Percentiles rank a stretch among this genome's conserved stretches.
These are phyloP conservation scores for Backusella tuberculispora DNA, from an alignment of 192 early-diverging fungal species.

Conservation along the genomic window DNA sequence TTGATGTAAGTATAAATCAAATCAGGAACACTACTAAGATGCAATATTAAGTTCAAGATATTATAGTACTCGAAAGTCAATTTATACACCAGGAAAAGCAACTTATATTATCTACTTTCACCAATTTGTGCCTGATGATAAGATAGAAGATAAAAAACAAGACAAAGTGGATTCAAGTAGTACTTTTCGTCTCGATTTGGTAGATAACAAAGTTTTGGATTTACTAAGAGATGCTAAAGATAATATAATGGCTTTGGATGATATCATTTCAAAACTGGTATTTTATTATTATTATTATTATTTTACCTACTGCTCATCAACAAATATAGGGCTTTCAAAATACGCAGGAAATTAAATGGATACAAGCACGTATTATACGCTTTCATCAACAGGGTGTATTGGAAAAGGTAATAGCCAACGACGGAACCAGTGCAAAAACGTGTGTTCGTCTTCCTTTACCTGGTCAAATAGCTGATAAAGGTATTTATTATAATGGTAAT, in stretches of 20 bases:
- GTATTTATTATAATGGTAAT: background rate
- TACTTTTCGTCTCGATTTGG: background rate
- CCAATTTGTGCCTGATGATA: background rate
- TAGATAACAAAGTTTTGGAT: background rate
- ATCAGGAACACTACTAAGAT: too few species aligned
- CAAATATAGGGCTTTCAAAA: background rate
- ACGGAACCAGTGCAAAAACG: background rate
- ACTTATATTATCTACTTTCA: slow-evolving; percentile 2
- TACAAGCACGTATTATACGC: background rate
- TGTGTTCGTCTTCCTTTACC: slow-evolving; percentile 2
- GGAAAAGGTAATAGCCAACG: background rate
- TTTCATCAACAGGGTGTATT: background rate
- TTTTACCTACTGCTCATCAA: background rate
- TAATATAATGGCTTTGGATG: background rate
- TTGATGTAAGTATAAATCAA: slow-evolving; percentile 13
- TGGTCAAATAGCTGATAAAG: background rate
- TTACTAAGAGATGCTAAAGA: background rate
- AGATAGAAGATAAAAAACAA: background rate
- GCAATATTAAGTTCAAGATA: background rate
- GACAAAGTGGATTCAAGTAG: background rate
- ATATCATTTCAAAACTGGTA: background rate
- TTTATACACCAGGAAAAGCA: background rate
- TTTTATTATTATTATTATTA: too few species aligned
- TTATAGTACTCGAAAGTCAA: background rate
- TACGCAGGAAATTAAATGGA: background rate